Evolutionary conservation across 2,329 filamentous ascomycete species (phyloP).

Genomic region (Fusarium falciforme): DNA sequence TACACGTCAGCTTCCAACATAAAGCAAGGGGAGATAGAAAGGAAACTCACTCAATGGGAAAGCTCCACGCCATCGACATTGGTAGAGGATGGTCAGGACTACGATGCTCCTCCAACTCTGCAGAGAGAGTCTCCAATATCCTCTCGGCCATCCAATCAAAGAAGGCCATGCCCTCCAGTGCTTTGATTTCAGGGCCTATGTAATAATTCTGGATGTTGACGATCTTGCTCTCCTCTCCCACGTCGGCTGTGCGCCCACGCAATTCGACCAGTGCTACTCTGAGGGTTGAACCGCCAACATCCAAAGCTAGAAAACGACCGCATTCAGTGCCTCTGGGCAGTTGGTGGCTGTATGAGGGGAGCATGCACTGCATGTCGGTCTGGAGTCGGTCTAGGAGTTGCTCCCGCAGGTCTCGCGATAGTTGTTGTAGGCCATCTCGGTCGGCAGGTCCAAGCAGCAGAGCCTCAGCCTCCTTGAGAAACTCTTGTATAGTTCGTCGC

Average conservation of each 20-base stretch:
- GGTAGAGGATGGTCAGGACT: constrained; percentile 59
- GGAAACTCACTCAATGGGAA: constrained; percentile 72
- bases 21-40: background rate
- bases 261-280: constrained; percentile 73
- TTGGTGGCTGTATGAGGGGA: constrained; percentile 74
- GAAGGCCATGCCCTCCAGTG: constrained; percentile 68
- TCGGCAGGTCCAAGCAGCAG: constrained; percentile 62
- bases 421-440: constrained; percentile 56
- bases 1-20: constrained; percentile 37
- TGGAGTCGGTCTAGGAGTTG: constrained; percentile 67
- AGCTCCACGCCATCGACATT: constrained; percentile 75
- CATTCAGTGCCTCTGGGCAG: constrained; percentile 70
- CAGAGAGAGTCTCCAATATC: constrained; percentile 67
- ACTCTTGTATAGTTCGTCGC: constrained; percentile 57
- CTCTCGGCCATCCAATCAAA: constrained; percentile 76
- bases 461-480: constrained; percentile 67
- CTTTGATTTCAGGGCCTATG: constrained; percentile 67
- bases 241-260: constrained; percentile 55
- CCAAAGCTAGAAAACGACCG: constrained; percentile 71
- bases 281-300: constrained; percentile 77
- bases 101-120: constrained; percentile 53
- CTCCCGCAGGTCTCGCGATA: constrained; percentile 63
- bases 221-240: constrained; percentile 60
- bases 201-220: constrained; percentile 66
- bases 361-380: constrained; percentile 68